Evolutionary conservation across 2,329 filamentous ascomycete genomes (phyloP), one percentile per base, ranked within the genome.

Genomic region (Hypoxylon sp.): DNA sequence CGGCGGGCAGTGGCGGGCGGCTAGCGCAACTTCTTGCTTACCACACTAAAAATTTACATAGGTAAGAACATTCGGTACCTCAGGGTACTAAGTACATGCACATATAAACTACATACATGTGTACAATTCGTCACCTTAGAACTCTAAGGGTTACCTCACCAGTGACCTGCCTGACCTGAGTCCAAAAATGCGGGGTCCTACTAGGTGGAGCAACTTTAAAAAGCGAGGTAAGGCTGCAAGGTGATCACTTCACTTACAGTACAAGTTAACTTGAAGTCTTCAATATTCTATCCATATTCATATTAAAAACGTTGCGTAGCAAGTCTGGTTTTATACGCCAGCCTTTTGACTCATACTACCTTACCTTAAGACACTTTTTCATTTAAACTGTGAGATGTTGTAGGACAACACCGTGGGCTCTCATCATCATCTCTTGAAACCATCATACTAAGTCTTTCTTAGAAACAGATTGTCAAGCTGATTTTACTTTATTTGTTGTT

Each of bases 1-100:
- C 58, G 60, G 67, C 58, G 57, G 65, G 55, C 57, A 65, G 58
- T 67, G 60, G 63, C 63, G 58, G 56, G 68, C 67, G 64, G 60
- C 65, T 65, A 63, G 65, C 65, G 61, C 64, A 56, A 36, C 46
- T 52, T 7, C 19, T 5, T 68, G 65, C 61, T 61, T 68, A 65
- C 58, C 57, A 55, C 61, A 55, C 46, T 45, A 38, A 25, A 55
- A 52, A 19, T 53, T 59, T 63, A 60, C 53, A 51, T 64, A 60
- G 51, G 51, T 60, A 57, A 52, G 55, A 34, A 19, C 56, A 23
- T 48, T 36, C 9, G 4, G 32, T 30, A n/a, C 23, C 5, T 41
- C 10, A 25, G 34, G 23, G 21, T 38, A 14, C 13, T 17, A 17
- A 21, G 56, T 41, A 49, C 21, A 36, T 48, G 11, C 14, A 46